These are phyloP conservation scores for Tylopilus subfusipes DNA, from an alignment of 768 basidiomycete species.

Conservation along the genomic window DNA sequence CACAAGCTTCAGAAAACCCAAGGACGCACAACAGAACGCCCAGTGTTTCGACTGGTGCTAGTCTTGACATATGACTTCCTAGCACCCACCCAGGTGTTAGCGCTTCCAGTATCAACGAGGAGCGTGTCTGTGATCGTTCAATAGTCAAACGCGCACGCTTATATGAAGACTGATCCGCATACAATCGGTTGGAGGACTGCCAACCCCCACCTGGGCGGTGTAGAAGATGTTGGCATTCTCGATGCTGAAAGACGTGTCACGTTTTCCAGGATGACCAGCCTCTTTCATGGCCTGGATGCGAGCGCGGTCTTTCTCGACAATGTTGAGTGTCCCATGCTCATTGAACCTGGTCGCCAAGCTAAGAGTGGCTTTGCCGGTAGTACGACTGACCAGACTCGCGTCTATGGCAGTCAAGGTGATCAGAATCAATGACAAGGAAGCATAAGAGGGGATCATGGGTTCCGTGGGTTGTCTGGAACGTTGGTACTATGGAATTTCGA, in stretches of 20 bases:
- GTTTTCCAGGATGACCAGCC: slow-evolving; percentile 4
- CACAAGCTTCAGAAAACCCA: too few species aligned
- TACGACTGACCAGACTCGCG: slow-evolving; percentile 9
- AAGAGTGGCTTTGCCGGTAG: slow-evolving; percentile 7
- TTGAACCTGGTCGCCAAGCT: slow-evolving; percentile 12
- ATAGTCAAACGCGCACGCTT: too few species aligned
- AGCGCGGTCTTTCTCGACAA: slow-evolving; percentile 20
- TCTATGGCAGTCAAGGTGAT: slow-evolving; percentile 11
- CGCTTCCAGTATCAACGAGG: slow-evolving; percentile 31
- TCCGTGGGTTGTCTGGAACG: too few species aligned
- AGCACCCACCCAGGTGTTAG: slow-evolving; percentile 30
- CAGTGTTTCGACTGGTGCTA: slow-evolving; percentile 13
- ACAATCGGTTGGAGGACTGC: slow-evolving; percentile 16
- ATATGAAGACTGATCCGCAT: too few species aligned
- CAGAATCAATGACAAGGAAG: slow-evolving; percentile 12
- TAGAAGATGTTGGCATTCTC: slow-evolving; percentile 26
- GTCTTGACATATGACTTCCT: slow-evolving; percentile 10
- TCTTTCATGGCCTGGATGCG: slow-evolving; percentile 14
- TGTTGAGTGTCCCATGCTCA: neutral
- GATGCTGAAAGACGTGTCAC: slow-evolving; percentile 1
- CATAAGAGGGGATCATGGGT: slow-evolving; percentile 12
- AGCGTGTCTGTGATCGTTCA: slow-evolving; percentile 21
- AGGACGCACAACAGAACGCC: slow-evolving; percentile 15
- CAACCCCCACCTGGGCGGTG: slow-evolving; percentile 26
- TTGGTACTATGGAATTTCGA: too few species aligned